These are phyloP conservation scores for Scleroderma bovista DNA, from an alignment of 768 basidiomycete species.

Conservation along the genomic window DNA sequence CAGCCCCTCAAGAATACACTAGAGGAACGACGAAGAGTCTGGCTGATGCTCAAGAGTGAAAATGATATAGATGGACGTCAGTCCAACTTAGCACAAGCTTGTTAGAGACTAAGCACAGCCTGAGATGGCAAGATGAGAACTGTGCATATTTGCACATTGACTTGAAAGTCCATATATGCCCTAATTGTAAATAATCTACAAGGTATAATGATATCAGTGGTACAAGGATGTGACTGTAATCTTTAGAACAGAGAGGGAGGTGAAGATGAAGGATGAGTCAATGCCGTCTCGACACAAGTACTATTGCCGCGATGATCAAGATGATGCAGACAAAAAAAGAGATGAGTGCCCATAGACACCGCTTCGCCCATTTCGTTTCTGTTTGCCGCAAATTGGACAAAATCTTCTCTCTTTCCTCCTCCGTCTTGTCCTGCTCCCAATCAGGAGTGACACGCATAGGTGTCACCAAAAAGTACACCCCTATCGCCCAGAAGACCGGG, in stretches of 20 bases:
- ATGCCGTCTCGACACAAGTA: slow-evolving; percentile 15
- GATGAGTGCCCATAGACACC: slow-evolving; percentile 50
- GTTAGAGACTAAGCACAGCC: no score
- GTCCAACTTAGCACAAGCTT: no score
- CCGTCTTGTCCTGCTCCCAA: slow-evolving; percentile 55
- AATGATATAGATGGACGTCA: no score
- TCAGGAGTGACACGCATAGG: slow-evolving; percentile 44
- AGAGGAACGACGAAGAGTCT: no score
- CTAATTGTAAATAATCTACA: background rate
- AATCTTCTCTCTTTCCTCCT: slow-evolving; percentile 42
- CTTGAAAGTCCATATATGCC: background rate
- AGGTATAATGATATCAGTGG: background rate
- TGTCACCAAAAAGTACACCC: slow-evolving; percentile 48
- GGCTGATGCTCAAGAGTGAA: no score
- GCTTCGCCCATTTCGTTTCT: slow-evolving; percentile 53
- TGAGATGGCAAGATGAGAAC: background rate
- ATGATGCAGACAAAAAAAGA: slow-evolving; percentile 35
- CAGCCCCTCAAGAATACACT: no score
- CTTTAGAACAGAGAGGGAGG: background rate
- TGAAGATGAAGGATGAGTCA: slow-evolving; percentile 12
- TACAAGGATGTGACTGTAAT: background rate
- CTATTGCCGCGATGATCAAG: slow-evolving; percentile 11
- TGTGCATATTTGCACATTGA: background rate
- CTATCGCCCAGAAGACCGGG: slow-evolving; percentile 57
- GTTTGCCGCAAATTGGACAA: slow-evolving; percentile 41